Percentiles rank a stretch among this genome's conserved stretches.
Conservation (phyloP, 106 monocot species). For the Dendrobium officinale region DNA sequence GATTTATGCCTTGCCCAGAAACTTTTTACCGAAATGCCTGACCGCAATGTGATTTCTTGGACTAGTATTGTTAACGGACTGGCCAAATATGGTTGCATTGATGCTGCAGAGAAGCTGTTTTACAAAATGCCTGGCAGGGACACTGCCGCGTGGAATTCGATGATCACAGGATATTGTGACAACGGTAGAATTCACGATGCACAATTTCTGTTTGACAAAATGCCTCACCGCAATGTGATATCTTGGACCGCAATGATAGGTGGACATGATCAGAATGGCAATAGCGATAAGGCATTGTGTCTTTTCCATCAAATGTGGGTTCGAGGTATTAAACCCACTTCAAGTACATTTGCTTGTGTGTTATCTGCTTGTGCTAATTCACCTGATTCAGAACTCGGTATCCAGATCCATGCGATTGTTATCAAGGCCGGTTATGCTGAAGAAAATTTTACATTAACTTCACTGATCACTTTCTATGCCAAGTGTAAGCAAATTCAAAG, state of each 20-base stretch:
- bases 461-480: slow-evolving; percentile 68
- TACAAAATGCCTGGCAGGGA: slow-evolving; percentile 52
- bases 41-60: slow-evolving; percentile 75
- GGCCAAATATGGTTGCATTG: slow-evolving; percentile 28
- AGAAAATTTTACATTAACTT: slow-evolving; percentile 58
- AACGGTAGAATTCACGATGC: slow-evolving; percentile 43
- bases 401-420: slow-evolving; percentile 45
- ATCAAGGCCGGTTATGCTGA: slow-evolving; percentile 26
- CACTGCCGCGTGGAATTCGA: slow-evolving; percentile 74
- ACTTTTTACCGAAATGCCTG: slow-evolving; percentile 58
- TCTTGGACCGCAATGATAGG: slow-evolving; percentile 86
- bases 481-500: slow-evolving; percentile 48
- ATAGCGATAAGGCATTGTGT: slow-evolving; percentile 25
- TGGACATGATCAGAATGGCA: slow-evolving; percentile 47
- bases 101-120: slow-evolving; percentile 51
- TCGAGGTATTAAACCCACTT: slow-evolving; percentile 50
- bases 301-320: slow-evolving; percentile 40
- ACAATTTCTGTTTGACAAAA: slow-evolving; percentile 38
- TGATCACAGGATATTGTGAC: slow-evolving; percentile 63
- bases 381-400: slow-evolving; percentile 31
- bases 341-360: slow-evolving; percentile 67
- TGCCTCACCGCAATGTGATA: slow-evolving; percentile 43
- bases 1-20: slow-evolving; percentile 34
- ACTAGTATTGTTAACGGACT: slow-evolving; percentile 67
- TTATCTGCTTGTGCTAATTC: slow-evolving; percentile 47